These are phyloP conservation scores for Leccinum ochraceum DNA, from an alignment of 768 basidiomycete genomes.

Conservation along the genomic window DNA sequence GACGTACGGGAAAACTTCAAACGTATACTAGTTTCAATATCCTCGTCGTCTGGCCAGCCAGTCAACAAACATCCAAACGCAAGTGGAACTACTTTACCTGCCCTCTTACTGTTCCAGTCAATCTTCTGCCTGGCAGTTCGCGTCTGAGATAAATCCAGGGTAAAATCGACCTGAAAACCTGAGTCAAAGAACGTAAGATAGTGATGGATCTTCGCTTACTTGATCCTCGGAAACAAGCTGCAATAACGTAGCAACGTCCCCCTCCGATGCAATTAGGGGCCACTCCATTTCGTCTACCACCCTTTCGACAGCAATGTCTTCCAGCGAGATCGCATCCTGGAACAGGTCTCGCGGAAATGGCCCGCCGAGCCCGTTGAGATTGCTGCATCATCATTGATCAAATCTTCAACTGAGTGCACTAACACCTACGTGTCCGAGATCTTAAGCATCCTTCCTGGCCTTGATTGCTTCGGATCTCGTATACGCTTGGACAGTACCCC, in stretches of 20 bases:
- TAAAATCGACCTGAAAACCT: conserved; percentile 61
- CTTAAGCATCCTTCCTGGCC: conserved; percentile 73
- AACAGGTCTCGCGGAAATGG: conserved; percentile 62
- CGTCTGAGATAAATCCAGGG: conserved; percentile 63
- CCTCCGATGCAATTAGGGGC: conserved; percentile 78
- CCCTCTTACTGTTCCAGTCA: conserved; percentile 91
- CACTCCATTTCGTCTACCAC: conserved; percentile 69
- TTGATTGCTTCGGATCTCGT: conserved; percentile 59
- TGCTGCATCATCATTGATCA: conserved; percentile 41
- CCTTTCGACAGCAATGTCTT: conserved; percentile 51
- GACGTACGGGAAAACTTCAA: conserved; percentile 39
- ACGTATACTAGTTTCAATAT: conserved; percentile 70
- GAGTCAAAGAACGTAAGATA: background rate
- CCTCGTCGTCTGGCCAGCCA: conserved; percentile 66
- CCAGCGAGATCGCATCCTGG: conserved; percentile 67
- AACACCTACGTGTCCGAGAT: conserved; percentile 66
- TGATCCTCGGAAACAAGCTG: conserved; percentile 83
- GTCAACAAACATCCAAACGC: conserved; percentile 6
- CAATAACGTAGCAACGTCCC: conserved; percentile 75
- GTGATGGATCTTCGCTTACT: conserved; percentile 38
- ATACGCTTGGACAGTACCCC: conserved; percentile 68
- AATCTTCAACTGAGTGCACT: background rate
- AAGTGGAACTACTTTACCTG: conserved; percentile 47
- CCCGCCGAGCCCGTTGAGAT: conserved; percentile 68
- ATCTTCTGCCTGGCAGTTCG: conserved; percentile 54